A percentile compares a stretch with the other conserved stretches of the same genome.
Conservation (phyloP, 2,329 filamentous ascomycete genomes). For the Apiospora koreana region DNA sequence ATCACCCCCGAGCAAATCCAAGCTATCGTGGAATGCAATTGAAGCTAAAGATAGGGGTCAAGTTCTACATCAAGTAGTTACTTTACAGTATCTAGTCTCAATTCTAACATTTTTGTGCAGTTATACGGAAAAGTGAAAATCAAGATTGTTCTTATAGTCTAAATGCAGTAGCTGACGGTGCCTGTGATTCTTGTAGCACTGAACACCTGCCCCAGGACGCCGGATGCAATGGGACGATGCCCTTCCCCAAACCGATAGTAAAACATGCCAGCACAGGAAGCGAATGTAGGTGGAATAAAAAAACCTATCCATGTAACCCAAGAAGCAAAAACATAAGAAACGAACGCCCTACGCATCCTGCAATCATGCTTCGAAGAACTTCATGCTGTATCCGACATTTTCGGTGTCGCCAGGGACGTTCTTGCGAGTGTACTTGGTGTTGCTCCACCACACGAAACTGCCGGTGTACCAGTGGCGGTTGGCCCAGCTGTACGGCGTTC, state of each 20-base stretch:
- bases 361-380: slow-evolving; percentile 20
- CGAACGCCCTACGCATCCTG: not conserved
- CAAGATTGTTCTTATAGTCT: not conserved
- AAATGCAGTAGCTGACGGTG: not conserved
- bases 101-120: no score
- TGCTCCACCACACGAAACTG: slow-evolving; percentile 22
- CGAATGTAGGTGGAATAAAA: not conserved
- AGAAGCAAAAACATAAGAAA: not conserved
- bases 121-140: not conserved
- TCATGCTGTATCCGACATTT: slow-evolving; percentile 22
- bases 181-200: not conserved
- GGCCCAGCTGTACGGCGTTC: slow-evolving; percentile 21
- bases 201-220: not conserved
- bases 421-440: slow-evolving; percentile 19
- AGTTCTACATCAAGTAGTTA: no score
- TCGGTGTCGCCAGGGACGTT: slow-evolving; percentile 20
- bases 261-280: not conserved
- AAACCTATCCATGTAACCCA: not conserved
- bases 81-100: no score
- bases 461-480: slow-evolving; percentile 23
- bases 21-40: not conserved
- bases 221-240: not conserved
- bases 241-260: not conserved
- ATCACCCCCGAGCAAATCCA: not conserved
- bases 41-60: not conserved